Conservation (phyloP, 306 rosid species). For the Trifolium pratense region DNA sequence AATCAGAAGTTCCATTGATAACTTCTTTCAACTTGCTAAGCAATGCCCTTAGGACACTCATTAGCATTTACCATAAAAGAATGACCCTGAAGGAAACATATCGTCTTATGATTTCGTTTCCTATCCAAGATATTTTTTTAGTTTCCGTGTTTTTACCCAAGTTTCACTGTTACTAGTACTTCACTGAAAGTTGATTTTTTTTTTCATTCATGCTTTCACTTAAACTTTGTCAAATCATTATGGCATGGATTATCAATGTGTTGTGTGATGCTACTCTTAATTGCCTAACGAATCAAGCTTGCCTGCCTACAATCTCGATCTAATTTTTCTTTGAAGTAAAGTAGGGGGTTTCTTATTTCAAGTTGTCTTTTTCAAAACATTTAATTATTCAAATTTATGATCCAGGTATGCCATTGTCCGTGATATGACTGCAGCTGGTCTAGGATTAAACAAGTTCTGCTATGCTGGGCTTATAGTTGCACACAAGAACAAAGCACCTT, state of each 20-base stretch:
- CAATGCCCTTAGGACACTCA: too few relatives aligned
- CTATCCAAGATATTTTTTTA: not conserved
- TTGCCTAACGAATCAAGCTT: too few relatives aligned
- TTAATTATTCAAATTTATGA: constrained; percentile 36
- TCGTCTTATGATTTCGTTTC: not conserved
- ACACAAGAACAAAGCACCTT: constrained; percentile 72
- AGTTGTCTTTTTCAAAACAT: constrained; percentile 2
- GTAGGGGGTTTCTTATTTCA: constrained; percentile 3
- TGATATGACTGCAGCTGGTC: constrained; percentile 98
- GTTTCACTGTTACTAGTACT: not conserved
- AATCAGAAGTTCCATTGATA: too few relatives aligned
- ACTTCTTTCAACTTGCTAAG: too few relatives aligned
- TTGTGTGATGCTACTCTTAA: too few relatives aligned
- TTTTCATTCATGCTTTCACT: not conserved
- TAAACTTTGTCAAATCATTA: too few relatives aligned
- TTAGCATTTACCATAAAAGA: not conserved
- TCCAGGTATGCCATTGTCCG: constrained; percentile 90
- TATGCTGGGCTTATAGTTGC: constrained; percentile 89
- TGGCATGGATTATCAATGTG: too few relatives aligned
- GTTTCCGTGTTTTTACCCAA: not conserved
- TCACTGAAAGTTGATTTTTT: not conserved
- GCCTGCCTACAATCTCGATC: too few relatives aligned
- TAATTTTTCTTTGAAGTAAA: too few relatives aligned
- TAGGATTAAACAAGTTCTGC: constrained; percentile 88
- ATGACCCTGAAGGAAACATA: not conserved